A percentile compares a stretch with the other conserved stretches of the same genome.
Evolutionary conservation across 169 alveolate genomes (phyloP).

Genomic region (Plasmodium yoelii): DNA sequence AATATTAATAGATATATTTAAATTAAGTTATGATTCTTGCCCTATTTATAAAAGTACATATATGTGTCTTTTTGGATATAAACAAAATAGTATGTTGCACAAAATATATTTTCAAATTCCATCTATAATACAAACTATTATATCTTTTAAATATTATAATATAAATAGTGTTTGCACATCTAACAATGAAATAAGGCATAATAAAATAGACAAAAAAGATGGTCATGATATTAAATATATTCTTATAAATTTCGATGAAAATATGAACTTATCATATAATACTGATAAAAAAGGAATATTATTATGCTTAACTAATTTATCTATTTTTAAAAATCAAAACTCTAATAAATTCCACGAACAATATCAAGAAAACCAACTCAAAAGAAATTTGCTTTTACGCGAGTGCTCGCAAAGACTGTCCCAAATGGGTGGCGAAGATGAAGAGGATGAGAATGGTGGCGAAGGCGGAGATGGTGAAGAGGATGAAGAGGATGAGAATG

Average conservation of each 20-base stretch:
- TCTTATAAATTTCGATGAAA: background rate
- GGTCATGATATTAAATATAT: background rate
- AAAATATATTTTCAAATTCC: conserved; percentile 34
- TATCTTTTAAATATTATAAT: background rate
- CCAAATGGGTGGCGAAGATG: no score
- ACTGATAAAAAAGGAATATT: background rate
- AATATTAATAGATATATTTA: conserved; percentile 5
- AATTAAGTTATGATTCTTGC: conserved; percentile 4
- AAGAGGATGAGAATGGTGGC: no score
- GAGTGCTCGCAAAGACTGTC: background rate
- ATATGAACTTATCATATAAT: background rate
- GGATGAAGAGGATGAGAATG: no score
- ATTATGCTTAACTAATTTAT: conserved; percentile 15
- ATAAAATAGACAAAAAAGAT: background rate
- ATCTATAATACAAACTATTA: background rate
- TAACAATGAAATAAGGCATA: background rate
- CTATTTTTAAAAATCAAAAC: background rate
- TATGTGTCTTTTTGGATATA: conserved; percentile 26
- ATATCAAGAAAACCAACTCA: conserved; percentile 4
- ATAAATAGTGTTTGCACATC: conserved; percentile 1
- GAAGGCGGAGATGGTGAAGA: no score
- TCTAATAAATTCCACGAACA: background rate
- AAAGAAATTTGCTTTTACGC: background rate
- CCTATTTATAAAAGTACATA: conserved; percentile 16
- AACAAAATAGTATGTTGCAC: conserved; percentile 10